phyloP scores from a whole-genome alignment of 345 rosid genomes.

The Euphorbia peplus region DNA sequence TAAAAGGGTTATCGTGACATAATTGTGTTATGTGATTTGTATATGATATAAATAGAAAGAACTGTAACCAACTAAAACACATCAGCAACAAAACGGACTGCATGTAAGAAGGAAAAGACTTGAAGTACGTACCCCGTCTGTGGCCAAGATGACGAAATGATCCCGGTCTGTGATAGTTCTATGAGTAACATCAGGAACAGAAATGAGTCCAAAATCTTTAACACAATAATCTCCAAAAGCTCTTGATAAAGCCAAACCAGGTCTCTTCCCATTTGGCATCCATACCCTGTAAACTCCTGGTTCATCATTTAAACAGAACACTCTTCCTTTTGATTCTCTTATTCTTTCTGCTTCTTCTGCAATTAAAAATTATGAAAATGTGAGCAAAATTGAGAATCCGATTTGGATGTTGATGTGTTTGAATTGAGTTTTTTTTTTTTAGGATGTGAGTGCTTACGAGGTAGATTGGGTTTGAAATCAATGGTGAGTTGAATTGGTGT shows the following conservation, averaged over 20 bases:
- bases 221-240: constrained; percentile 84
- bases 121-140: constrained; percentile 59
- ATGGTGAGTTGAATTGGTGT: constrained; percentile 74
- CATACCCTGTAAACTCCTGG: constrained; percentile 78
- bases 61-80: too few relatives aligned
- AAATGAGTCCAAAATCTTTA: constrained; percentile 80
- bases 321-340: constrained; percentile 54
- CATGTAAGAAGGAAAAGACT: too few relatives aligned
- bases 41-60: too few relatives aligned
- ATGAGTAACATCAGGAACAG: constrained; percentile 64
- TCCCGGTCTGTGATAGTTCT: constrained; percentile 54
- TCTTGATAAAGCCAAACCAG: constrained; percentile 78
- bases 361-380: neutral
- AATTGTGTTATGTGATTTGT: too few relatives aligned
- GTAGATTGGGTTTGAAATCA: constrained; percentile 84
- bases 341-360: constrained; percentile 88
- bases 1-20: too few relatives aligned
- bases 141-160: constrained; percentile 71
- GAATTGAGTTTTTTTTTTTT: too few relatives aligned
- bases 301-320: constrained; percentile 66
- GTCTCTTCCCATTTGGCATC: constrained; percentile 57
- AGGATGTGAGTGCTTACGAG: constrained; percentile 37
- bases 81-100: too few relatives aligned
- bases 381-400: neutral
- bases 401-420: too few relatives aligned